Evolutionary conservation across 208 protist genomes (phyloP).

Genomic region (Acanthamoeba triangularis): DNA sequence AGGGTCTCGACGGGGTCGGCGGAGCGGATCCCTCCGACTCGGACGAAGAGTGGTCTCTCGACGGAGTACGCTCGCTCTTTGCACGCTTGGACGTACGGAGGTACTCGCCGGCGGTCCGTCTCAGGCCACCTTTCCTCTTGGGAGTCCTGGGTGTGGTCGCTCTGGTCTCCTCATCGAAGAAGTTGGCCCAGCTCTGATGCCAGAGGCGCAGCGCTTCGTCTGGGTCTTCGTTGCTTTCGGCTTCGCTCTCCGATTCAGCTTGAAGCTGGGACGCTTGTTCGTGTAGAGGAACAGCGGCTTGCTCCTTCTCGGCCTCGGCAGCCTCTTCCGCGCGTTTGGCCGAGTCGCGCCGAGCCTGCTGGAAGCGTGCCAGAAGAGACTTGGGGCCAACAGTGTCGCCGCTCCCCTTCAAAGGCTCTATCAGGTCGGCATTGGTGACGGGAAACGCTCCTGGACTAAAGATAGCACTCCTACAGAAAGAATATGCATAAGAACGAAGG

Average conservation of each 20-base stretch:
- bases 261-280: not conserved
- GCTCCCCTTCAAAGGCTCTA: not conserved
- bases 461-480: not conserved
- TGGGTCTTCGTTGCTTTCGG: not conserved
- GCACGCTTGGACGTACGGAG: not conserved
- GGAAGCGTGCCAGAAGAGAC: not conserved
- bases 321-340: not conserved
- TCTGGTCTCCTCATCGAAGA: not conserved
- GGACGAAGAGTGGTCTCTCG: not conserved
- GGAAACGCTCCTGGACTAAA: not conserved
- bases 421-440: conserved; percentile 16
- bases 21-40: not conserved
- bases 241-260: not conserved
- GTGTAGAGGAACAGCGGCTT: not conserved
- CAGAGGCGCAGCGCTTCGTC: not conserved
- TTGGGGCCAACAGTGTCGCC: not conserved
- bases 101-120: not conserved
- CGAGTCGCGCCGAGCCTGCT: not conserved
- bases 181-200: not conserved
- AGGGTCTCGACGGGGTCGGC: not conserved
- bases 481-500: not conserved
- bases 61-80: not conserved
- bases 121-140: not conserved
- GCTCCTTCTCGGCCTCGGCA: not conserved
- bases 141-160: not conserved